These are phyloP conservation scores for Aurantiochytrium sp. DNA, from an alignment of 108 stramenopile genomes.

Conservation along the genomic window DNA sequence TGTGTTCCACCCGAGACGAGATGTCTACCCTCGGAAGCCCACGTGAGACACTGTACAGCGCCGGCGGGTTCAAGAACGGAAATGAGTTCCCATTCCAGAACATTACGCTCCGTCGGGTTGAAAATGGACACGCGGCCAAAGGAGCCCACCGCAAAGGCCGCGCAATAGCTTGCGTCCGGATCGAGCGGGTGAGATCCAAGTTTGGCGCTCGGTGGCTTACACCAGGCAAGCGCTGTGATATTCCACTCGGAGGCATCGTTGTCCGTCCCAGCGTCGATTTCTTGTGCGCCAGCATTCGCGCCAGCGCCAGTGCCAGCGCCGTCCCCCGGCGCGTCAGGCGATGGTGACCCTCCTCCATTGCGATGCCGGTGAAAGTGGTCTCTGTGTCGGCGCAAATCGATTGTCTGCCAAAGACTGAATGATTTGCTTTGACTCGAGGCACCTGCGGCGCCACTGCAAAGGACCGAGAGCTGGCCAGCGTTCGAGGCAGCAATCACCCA, in stretches of 20 bases:
- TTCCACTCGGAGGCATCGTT: neutral
- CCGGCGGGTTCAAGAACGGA: neutral
- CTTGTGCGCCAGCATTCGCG: too few relatives aligned
- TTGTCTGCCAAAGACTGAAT: constrained; percentile 4
- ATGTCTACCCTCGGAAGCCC: neutral
- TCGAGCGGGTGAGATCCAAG: neutral
- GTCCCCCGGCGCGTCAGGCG: too few relatives aligned
- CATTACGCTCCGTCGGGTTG: neutral
- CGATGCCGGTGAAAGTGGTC: neutral
- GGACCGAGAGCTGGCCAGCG: neutral
- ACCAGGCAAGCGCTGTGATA: neutral
- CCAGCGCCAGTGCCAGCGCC: too few relatives aligned
- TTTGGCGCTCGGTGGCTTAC: neutral
- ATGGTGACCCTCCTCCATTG: neutral
- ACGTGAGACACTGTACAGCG: neutral
- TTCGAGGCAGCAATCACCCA: constrained; percentile 1
- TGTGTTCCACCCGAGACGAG: neutral
- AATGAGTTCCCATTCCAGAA: neutral
- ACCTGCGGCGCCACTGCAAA: neutral
- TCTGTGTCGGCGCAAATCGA: neutral
- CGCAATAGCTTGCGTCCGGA: neutral
- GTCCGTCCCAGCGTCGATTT: too few relatives aligned
- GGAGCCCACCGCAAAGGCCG: constrained; percentile 8
- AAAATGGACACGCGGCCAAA: neutral
- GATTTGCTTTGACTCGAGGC: neutral